These are phyloP conservation scores for Penicillium sp. DNA, from an alignment of 2,329 filamentous ascomycete species.

Conservation along the genomic window DNA sequence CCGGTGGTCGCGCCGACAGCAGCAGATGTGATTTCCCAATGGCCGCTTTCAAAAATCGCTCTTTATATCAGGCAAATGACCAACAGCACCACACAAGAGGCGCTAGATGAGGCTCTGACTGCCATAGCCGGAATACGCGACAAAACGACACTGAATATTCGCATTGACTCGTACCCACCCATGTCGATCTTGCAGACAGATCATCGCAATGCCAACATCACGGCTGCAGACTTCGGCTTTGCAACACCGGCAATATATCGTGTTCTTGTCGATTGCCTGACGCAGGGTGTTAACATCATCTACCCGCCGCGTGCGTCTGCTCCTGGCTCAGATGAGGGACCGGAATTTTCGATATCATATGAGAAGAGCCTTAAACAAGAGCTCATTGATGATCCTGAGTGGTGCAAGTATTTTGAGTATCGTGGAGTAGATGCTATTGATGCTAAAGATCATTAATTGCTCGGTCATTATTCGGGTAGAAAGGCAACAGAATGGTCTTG, in stretches of 20 bases:
- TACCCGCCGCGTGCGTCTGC: slow-evolving; percentile 35
- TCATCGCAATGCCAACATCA: slow-evolving; percentile 38
- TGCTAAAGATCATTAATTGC: neutral
- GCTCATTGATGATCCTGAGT: slow-evolving; percentile 42
- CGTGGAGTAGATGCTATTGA: slow-evolving; percentile 36
- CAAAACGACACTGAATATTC: slow-evolving; percentile 40
- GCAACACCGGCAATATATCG: slow-evolving; percentile 38
- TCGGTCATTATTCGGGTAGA: no score
- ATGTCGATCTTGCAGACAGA: slow-evolving; percentile 43
- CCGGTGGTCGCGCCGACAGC: slow-evolving; percentile 22
- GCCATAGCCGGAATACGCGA: slow-evolving; percentile 42
- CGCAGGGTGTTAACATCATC: slow-evolving; percentile 21
- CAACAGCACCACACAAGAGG: slow-evolving; percentile 38
- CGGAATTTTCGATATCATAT: slow-evolving; percentile 39
- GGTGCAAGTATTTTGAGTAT: slow-evolving; percentile 45
- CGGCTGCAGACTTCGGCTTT: slow-evolving; percentile 43
- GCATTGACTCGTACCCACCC: slow-evolving; percentile 42
- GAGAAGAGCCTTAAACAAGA: slow-evolving; percentile 38
- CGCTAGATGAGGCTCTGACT: slow-evolving; percentile 34
- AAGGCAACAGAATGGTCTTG: no score
- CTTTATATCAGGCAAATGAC: slow-evolving; percentile 45
- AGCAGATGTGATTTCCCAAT: slow-evolving; percentile 41
- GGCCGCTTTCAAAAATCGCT: slow-evolving; percentile 41
- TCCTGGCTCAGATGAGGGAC: slow-evolving; percentile 40
- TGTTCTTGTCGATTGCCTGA: slow-evolving; percentile 37